Percentiles rank a stretch among this genome's conserved stretches.
phyloP scores from a whole-genome alignment of 192 early-diverging fungal genomes.

The Backusella australiensis region DNA sequence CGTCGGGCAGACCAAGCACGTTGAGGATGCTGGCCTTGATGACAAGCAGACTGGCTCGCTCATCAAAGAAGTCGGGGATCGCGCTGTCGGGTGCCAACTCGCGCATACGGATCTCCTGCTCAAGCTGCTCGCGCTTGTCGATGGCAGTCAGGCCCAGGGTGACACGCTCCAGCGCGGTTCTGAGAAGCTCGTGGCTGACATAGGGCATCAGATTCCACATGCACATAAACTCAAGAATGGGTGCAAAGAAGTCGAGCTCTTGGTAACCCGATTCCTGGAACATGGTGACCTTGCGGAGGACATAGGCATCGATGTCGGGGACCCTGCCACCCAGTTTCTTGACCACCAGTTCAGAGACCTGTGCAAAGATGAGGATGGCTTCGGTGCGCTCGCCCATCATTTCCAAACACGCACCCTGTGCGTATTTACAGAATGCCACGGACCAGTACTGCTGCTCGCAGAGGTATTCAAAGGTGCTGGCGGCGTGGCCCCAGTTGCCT shows the following conservation, averaged over 20 bases:
- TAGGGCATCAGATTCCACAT: slow-evolving; percentile 50
- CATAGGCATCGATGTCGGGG: slow-evolving; percentile 45
- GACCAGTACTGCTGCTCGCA: slow-evolving; percentile 52
- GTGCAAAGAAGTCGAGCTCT: slow-evolving; percentile 33
- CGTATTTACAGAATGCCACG: slow-evolving; percentile 46
- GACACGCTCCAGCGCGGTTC: neutral
- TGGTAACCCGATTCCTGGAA: slow-evolving; percentile 39
- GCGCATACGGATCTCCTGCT: slow-evolving; percentile 29
- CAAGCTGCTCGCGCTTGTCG: slow-evolving; percentile 14
- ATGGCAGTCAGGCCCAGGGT: slow-evolving; percentile 16
- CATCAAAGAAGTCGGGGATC: slow-evolving; percentile 36
- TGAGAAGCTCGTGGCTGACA: slow-evolving; percentile 19
- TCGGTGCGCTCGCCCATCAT: slow-evolving; percentile 65
- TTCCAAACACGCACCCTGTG: slow-evolving; percentile 44
- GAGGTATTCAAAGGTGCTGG: slow-evolving; percentile 35
- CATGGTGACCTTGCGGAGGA: slow-evolving; percentile 43
- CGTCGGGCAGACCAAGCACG: slow-evolving; percentile 35
- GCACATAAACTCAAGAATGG: slow-evolving; percentile 46
- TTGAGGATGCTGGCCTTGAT: slow-evolving; percentile 52
- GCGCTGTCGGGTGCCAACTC: slow-evolving; percentile 32
- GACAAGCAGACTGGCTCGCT: slow-evolving; percentile 40
- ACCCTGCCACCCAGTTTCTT: slow-evolving; percentile 40
- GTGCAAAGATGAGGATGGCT: slow-evolving; percentile 63
- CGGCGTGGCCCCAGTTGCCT: slow-evolving; percentile 44
- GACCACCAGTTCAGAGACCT: slow-evolving; percentile 43